Base-by-base conservation (phyloP, 345 rosid species). In the Syzygium grande region DNA sequence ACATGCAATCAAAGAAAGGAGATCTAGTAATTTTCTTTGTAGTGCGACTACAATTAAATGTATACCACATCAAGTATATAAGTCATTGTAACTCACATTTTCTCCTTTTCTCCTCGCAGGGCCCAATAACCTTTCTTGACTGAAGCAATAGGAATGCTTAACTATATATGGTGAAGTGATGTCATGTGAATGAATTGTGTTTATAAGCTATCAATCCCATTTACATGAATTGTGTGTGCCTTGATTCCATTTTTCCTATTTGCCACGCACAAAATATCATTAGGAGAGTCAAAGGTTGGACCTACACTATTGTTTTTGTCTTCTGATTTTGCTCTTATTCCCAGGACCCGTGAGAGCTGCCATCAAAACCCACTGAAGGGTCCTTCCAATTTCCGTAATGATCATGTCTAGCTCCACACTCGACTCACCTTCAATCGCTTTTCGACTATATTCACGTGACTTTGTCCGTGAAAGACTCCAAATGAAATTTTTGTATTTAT, bases 381-480 rank as follows among this genome's bases (percentile, higher is more conserved):
- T 73, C 22, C 55, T 46, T 84, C 85, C 85, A 51, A 84, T 73
- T 73, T 73, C 83, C 38, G 83, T 38, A 73, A 84, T 84, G 61
- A 84, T 84, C 61, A 84, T 84, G 86, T 84, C 59, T 16, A 51
- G 49, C 59, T 53, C 49, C 83, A 73, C 83, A 14, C 27, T 55
- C 34, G 59, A 53, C 61, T 15, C 59, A 84, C 27, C 61, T 53
- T 84, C 56, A 84, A 51, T 29, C 30, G 30, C 86, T 84, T 84
- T 84, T 84, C 49, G 86, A 54, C 41, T 29, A 84, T 49, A 73
- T 86, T n/a, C 91, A 89, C 85, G 89, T 89, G 77, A 85, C 83
- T 61, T 27, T 89, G 92, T 91, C 91, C 84, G 53, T 78, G 63
- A 83, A 86, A 89, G 59, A 56, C 90, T 88, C 88, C 53, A 88